Evolutionary conservation across 2,329 filamentous ascomycete species (phyloP).

Genomic region (Didymella pomorum): DNA sequence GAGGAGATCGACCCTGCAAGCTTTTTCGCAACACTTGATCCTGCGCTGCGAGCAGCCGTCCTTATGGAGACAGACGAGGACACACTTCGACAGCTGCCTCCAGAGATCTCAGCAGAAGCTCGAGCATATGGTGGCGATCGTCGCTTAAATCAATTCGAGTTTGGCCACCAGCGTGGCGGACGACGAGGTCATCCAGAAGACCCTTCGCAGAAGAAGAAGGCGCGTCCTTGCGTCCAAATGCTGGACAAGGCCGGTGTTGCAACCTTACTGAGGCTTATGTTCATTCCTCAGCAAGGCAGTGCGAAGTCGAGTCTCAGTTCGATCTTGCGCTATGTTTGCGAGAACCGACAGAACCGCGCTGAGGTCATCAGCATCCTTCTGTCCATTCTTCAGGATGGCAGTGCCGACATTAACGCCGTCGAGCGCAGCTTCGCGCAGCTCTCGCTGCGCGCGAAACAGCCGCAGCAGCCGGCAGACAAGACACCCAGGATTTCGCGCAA

Average conservation of each 20-base stretch:
- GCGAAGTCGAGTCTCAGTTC: constrained; percentile 84
- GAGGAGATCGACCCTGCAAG: constrained; percentile 92
- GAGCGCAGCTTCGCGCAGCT: constrained; percentile 95
- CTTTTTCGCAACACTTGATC: constrained; percentile 89
- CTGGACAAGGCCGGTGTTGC: constrained; percentile 95
- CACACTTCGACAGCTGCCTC: constrained; percentile 81
- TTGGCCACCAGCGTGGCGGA: constrained; percentile 44
- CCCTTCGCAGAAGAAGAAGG: constrained; percentile 68
- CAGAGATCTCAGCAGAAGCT: constrained; percentile 85
- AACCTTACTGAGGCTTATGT: constrained; percentile 97
- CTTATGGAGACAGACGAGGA: constrained; percentile 92
- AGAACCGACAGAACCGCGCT: constrained; percentile 93
- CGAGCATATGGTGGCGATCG: constrained; percentile 70
- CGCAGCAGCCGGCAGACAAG: constrained; percentile 69
- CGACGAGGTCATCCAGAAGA: constrained; percentile 55
- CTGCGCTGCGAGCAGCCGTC: constrained; percentile 82
- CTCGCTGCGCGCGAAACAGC: constrained; percentile 87
- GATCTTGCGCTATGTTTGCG: constrained; percentile 88
- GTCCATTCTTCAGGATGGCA: constrained; percentile 94
- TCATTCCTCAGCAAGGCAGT: constrained; percentile 89
- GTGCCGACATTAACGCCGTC: constrained; percentile 88
- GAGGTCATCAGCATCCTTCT: constrained; percentile 93
- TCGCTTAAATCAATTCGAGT: constrained; percentile 62
- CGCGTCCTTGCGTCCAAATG: constrained; percentile 88
- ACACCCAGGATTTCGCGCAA: constrained; percentile 85